Evolutionary conservation across 2,329 filamentous ascomycete genomes (phyloP), one percentile per base, ranked within the genome.

Genomic region (Botrytis fabae): DNA sequence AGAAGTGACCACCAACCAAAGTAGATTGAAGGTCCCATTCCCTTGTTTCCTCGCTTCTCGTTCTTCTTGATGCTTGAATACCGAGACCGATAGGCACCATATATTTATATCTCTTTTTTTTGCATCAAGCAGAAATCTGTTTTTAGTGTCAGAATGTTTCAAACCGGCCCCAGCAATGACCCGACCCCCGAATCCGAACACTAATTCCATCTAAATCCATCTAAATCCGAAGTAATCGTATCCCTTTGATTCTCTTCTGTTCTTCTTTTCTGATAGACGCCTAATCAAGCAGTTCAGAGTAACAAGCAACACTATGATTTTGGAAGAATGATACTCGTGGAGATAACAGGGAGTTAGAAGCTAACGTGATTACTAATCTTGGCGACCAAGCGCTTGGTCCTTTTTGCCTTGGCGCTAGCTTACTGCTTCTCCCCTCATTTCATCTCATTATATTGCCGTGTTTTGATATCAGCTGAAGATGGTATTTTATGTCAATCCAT

Each of bases 291-390:
- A 54, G 7, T 54, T 28, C 51, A 28, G 1, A 28, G n/a, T 18
- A 18, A 57, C 14, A 28, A 57, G 16, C 3, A 57, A 18, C 2
- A 28, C 0, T 6, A 57, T 28, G 2, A 57, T n/a, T 18, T 57
- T 28, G 18, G 16, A 16, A 16, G n/a, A 54, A 28, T 18, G 12
- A 61, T 1, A 40, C 59, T 10, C 14, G 18, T n/a, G 35, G 14
- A 9, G 35, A 25, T 16, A 25, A 38, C 2, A 14, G 28, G 57
- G n/a, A 14, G 8, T 28, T 32, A 9, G 22, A 20, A 54, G 32
- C 32, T 38, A 54, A 66, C 22, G 16, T 4, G 25, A 66, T 66
- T 40, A 38, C 14, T 66, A 66, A 66, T 46, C 64, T 66, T 28
- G 22, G 25, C 14, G 35, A 40, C 18, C 35, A 9, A n/a, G 9